Evolutionary conservation across 352 stramenopile genomes (phyloP), one percentile per base, ranked within the genome.

Genomic region (Globisporangium acanthophoron): DNA sequence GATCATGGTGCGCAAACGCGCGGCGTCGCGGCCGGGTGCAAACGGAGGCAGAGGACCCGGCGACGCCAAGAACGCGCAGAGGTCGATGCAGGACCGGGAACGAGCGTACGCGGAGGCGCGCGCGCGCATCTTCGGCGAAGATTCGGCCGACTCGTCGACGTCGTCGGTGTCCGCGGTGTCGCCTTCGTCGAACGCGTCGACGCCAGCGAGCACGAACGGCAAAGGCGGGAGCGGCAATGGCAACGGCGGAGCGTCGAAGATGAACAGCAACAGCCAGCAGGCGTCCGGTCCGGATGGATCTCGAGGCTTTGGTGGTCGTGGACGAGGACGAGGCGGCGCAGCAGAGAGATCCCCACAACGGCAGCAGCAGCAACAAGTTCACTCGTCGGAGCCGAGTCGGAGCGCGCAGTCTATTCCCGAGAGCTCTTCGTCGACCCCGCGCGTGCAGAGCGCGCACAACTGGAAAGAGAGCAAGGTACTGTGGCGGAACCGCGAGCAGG

Each of bases 401-500:
- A 55, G 3, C 24, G n/a, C 20, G 3, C 29, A 33, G 1, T 11
- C 39, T n/a, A 4, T 4, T 3, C 6, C 31, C 18, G 46, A 61
- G 24, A 35, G n/a, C 20, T 21, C 41, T 2, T 43, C 41, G 5
- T 40, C 48, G 21, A 15, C 44, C 16, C 31, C 21, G 18, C 53
- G 35, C 20, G 52, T 43, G 37, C 58, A 64, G 52, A 64, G 53
- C 40, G 54, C 67, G 48, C 72, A 88, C 40, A 85, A 87, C 66
- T 95, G 86, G 86, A 93, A 92, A 58, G 80, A 94, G 60, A 93
- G 73, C 61, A 98, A 97, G 59, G 94, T 96, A 37, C 78, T 97
- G 47, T 98, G 90, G 77, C 85, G 94, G 24, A 98, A 98, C 74
- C 87, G 91, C 33, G 82, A 97, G 61, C 86, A 97, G 66, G 94